Evolutionary conservation across 2,329 filamentous ascomycete species (phyloP).

Genomic region (Coniella vitis): DNA sequence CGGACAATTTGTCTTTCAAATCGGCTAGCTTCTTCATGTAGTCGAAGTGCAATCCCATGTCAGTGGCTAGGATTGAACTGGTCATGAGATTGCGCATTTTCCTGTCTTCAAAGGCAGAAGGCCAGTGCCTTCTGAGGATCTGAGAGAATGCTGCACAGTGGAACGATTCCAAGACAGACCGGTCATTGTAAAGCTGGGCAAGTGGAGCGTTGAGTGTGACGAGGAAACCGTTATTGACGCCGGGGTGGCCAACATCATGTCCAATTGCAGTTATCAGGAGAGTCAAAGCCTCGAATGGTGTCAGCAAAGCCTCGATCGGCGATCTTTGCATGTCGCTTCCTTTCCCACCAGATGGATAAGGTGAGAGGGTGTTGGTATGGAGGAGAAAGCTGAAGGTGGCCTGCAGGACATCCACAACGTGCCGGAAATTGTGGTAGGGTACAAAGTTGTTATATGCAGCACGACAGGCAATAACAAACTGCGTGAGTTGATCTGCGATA

Average conservation of each 20-base stretch:
- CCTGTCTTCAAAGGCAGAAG: conserved; percentile 67
- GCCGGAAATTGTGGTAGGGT: conserved; percentile 96
- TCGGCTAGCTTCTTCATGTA: conserved; percentile 88
- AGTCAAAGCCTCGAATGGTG: conserved; percentile 80
- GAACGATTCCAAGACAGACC: conserved; percentile 92
- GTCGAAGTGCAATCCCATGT: conserved; percentile 95
- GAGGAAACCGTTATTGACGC: conserved; percentile 96
- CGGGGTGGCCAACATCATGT: conserved; percentile 94
- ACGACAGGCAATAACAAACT: conserved; percentile 81
- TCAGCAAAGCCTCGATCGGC: conserved; percentile 67
- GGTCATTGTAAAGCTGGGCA: conserved; percentile 93
- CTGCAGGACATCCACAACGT: conserved; percentile 93
- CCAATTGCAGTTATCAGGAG: conserved; percentile 93
- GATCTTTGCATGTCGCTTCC: conserved; percentile 38
- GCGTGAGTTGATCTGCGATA: conserved; percentile 65
- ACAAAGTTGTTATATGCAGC: conserved; percentile 96
- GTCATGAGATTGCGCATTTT: conserved; percentile 89
- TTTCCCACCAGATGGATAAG: conserved; percentile 42
- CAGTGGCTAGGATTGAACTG: conserved; percentile 92
- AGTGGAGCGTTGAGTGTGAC: conserved; percentile 86
- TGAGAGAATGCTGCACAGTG: conserved; percentile 97
- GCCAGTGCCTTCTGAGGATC: conserved; percentile 90
- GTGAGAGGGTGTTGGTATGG: conserved; percentile 66
- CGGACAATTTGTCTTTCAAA: conserved; percentile 69
- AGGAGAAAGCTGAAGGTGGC: conserved; percentile 88